Evolutionary conservation across 805 yeast genomes (phyloP), one percentile per base, ranked within the genome.

Genomic region (Wickerhamiella nectarea): DNA sequence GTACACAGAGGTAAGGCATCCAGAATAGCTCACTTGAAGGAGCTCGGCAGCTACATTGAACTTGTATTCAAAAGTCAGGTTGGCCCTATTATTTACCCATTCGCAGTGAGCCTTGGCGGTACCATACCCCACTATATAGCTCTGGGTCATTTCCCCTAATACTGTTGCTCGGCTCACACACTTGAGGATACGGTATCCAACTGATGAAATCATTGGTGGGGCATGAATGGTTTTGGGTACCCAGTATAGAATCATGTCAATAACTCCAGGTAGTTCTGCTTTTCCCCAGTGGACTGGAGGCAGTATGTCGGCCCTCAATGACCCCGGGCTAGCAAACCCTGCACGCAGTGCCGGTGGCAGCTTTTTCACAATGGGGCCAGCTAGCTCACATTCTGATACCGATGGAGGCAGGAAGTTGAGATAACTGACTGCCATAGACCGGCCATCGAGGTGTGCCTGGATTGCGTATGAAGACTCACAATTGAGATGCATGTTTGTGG

Each of bases 381-480:
- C 28, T 4, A n/a, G 28, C 9, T 25, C 9, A n/a, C 28, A 25
- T n/a, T 25, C 28, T 5, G 28, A 25, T 4, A 25, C 4, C 9
- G 28, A 25, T 7, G 9, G 28, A n/a, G 28, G 24, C 4, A 14
- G 29, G 34, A 38, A 38, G 4, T 29, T 29, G 10, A 38, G 35
- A 12, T 29, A 20, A 19, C 14, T 28, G 36, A 25, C 12, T 3
- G 15, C 36, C 14, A 6, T 18, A 17, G 5, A 19, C n/a, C 12
- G 20, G 11, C 36, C 36, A 3, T 7, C n/a, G 9, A 29, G n/a
- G 12, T 21, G 10, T 5, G 21, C 22, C n/a, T 31, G 29, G 18
- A 38, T 11, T 3, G 12, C 12, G 36, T 38, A 38, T 22, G 26
- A 17, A 5, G 34, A 38, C n/a, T 38, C 41, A 19, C 41, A 38